phyloP scores from a whole-genome alignment of 768 basidiomycete species.

The Clathrus columnatus region DNA sequence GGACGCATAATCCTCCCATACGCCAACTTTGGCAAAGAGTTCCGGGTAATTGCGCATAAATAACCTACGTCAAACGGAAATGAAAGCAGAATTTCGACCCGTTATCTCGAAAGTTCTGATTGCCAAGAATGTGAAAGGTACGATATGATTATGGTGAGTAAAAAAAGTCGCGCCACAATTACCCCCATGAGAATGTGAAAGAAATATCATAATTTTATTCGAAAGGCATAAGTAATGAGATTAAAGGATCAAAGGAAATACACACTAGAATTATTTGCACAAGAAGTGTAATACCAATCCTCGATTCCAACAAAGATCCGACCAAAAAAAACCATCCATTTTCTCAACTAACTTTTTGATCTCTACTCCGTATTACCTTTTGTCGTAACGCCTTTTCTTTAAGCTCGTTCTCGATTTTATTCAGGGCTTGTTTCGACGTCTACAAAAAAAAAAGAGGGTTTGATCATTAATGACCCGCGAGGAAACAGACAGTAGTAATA shows the following conservation, averaged over 20 bases:
- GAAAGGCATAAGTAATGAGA: background rate
- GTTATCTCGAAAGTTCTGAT: too few relatives aligned
- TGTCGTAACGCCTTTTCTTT: conserved; percentile 78
- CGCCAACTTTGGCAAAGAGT: too few relatives aligned
- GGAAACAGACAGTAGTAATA: background rate
- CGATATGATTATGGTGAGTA: too few relatives aligned
- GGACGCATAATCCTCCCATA: too few relatives aligned
- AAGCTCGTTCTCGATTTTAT: conserved; percentile 65
- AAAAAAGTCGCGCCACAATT: too few relatives aligned
- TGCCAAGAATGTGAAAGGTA: too few relatives aligned
- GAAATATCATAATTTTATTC: background rate
- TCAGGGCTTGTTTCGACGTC: conserved; percentile 36
- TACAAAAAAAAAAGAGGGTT: background rate
- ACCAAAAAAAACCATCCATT: background rate
- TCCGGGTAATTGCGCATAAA: too few relatives aligned
- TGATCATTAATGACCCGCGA: background rate
- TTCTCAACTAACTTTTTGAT: conserved; percentile 25
- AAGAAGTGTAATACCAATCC: background rate
- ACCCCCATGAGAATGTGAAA: background rate
- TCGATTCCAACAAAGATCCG: background rate
- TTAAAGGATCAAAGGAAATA: background rate
- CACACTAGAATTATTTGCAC: background rate
- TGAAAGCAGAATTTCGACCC: too few relatives aligned
- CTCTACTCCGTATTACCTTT: conserved; percentile 70
- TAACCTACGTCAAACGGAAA: too few relatives aligned